These are phyloP conservation scores for Colletotrichum lindemuthianum DNA, from an alignment of 2,329 filamentous ascomycete genomes.

Conservation along the genomic window DNA sequence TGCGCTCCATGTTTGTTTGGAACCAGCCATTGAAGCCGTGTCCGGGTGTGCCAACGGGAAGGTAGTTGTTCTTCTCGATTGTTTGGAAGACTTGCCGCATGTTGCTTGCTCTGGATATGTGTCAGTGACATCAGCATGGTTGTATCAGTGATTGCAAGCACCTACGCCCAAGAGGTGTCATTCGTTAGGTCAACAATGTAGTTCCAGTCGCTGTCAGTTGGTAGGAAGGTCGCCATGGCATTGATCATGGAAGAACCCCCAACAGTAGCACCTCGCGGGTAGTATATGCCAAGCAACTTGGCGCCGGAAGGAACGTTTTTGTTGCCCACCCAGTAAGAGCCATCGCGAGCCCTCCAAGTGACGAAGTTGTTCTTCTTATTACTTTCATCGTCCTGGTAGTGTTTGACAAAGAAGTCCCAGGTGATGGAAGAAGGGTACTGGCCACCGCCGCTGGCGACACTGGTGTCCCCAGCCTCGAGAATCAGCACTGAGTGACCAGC, in stretches of 20 bases:
- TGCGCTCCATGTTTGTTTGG: constrained; percentile 35
- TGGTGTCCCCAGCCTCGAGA: constrained; percentile 62
- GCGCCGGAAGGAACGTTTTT: constrained; percentile 8
- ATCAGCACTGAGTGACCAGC: constrained; percentile 65
- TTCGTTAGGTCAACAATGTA: constrained; percentile 9
- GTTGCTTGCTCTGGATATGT: constrained; percentile 39
- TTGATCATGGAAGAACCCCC: constrained; percentile 27
- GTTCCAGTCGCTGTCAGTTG: constrained; percentile 24
- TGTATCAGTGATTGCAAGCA: not conserved
- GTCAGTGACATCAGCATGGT: not conserved
- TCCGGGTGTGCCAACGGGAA: constrained; percentile 48
- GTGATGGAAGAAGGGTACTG: constrained; percentile 49
- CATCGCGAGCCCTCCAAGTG: constrained; percentile 3
- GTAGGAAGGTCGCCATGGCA: constrained; percentile 22
- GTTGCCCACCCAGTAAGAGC: constrained; percentile 9
- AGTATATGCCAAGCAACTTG: constrained; percentile 22
- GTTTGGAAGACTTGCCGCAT: constrained; percentile 49
- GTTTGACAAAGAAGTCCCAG: constrained; percentile 72
- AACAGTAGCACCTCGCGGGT: constrained; percentile 27
- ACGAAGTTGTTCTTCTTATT: constrained; percentile 59
- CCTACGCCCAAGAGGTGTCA: constrained; percentile 8
- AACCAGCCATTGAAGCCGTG: constrained; percentile 56
- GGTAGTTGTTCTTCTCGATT: constrained; percentile 55
- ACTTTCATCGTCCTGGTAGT: constrained; percentile 62
- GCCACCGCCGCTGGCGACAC: not conserved